Evolutionary conservation across 805 yeast species (phyloP), one percentile per base, ranked within the genome.

Genomic region (Clavispora phyllophila): DNA sequence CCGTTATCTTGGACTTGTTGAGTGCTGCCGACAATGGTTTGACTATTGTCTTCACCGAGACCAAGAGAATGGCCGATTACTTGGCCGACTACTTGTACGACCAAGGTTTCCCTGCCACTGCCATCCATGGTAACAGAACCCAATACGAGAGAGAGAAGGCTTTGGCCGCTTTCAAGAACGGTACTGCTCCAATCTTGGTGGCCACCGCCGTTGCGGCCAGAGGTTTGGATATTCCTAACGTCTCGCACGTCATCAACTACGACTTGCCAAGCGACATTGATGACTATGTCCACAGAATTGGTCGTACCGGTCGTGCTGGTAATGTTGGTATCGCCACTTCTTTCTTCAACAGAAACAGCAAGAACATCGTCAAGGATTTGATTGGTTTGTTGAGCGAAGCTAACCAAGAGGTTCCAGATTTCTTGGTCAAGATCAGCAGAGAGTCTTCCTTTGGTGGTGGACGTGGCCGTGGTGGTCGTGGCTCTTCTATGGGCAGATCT

Each of bases 241-340:
- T 93, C 57, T 84, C 95, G 38, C 98, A 91, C 65, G 99, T 93
- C 62, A 84, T 93, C 72, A 93, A 93, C 80, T 93, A 85, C 68
- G 99, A 93, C 66, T 77, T 93, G 66, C 99, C 99, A 66, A 75
- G 84, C 63, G 98, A 93, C 68, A 86, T 93, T 61, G 99, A 93
- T 69, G 99, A 93, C 71, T 93, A 93, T 65, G 99, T 93, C 46
- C 99, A 93, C 76, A 87, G 99, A 76, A 93, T 93, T 65, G 99
- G 99, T 81, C 91, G 99, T 82, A 93, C 99, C 62, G 99, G 99
- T 73, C 93, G 99, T 82, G 99, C 99, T 60, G 99, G 99, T 79
- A 93, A 93, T 75, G 82, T 85, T 49, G 99, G 99, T 86, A 77
- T 87, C 58, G 97, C 99, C 53, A 90, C 97, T 54, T 96, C 99